A percentile compares a stretch with the other conserved stretches of the same genome.
Conservation (phyloP, 495 filamentous ascomycete species). For the Neurospora intermedia region DNA sequence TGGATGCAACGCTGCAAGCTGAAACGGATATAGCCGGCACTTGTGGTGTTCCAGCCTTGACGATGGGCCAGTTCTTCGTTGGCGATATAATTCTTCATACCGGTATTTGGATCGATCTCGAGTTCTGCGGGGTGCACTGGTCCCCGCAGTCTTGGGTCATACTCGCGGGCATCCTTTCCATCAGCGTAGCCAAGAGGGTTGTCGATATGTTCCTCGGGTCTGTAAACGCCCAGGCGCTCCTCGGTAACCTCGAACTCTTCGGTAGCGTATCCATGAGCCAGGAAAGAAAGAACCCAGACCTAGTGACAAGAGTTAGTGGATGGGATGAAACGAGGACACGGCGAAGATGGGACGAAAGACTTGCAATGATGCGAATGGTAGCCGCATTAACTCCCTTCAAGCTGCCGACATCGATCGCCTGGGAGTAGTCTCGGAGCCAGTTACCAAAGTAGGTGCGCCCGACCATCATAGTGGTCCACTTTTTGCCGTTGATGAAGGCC, state of each 20-base stretch:
- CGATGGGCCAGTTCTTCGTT: slow-evolving; percentile 45
- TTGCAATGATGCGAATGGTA: slow-evolving; percentile 72
- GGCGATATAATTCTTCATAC: slow-evolving; percentile 99
- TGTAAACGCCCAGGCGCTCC: slow-evolving; percentile 81
- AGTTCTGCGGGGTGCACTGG: slow-evolving; percentile 68
- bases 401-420: slow-evolving; percentile 87
- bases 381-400: slow-evolving; percentile 81
- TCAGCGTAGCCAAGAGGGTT: slow-evolving; percentile 91
- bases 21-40: slow-evolving; percentile 77
- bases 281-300: slow-evolving; percentile 80
- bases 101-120: slow-evolving; percentile 70
- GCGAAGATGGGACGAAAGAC: slow-evolving; percentile 13
- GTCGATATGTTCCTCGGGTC: slow-evolving; percentile 91
- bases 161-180: slow-evolving; percentile 72
- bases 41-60: slow-evolving; percentile 64
- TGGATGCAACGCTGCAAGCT: slow-evolving; percentile 80
- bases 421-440: slow-evolving; percentile 67
- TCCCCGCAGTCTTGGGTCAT: slow-evolving; percentile 69
- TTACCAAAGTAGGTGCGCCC: slow-evolving; percentile 89
- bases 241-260: slow-evolving; percentile 92
- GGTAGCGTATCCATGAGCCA: slow-evolving; percentile 94
- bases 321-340: not conserved
- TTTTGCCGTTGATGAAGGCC: slow-evolving; percentile 78
- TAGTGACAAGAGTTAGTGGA: slow-evolving; percentile 1
- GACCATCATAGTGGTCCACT: slow-evolving; percentile 88